These are phyloP conservation scores for Collybia nuda DNA, from an alignment of 768 basidiomycete species.

Conservation along the genomic window DNA sequence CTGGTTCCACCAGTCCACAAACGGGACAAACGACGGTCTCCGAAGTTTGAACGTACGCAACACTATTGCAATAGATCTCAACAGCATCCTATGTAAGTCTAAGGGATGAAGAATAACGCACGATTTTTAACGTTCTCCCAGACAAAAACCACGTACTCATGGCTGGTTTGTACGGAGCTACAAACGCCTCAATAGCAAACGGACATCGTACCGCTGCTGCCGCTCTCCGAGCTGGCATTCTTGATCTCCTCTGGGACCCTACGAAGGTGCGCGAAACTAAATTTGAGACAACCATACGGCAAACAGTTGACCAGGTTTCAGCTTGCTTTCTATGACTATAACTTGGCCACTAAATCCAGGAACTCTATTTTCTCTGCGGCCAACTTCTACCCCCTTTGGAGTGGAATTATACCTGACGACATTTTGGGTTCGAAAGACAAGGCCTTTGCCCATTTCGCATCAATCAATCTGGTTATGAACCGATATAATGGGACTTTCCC, in stretches of 20 bases:
- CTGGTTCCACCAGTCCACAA: conserved; percentile 35
- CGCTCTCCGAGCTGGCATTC: conserved; percentile 61
- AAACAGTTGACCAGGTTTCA: conserved; percentile 6
- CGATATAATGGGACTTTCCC: conserved; percentile 89
- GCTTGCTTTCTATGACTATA: conserved; percentile 93
- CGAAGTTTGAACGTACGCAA: conserved; percentile 70
- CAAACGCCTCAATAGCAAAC: conserved; percentile 40
- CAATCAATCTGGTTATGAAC: conserved; percentile 76
- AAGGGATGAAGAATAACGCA: too few species aligned
- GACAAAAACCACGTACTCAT: conserved; percentile 65
- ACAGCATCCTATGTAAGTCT: conserved; percentile 78
- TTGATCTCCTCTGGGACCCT: conserved; percentile 87
- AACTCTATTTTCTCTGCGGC: conserved; percentile 71
- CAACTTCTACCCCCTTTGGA: conserved; percentile 86
- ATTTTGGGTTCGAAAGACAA: conserved; percentile 53
- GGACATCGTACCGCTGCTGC: conserved; percentile 58
- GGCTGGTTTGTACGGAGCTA: conserved; percentile 56
- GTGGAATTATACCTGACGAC: conserved; percentile 77
- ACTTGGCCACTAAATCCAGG: conserved; percentile 64
- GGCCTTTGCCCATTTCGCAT: conserved; percentile 71
- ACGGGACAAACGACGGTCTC: conserved; percentile 51
- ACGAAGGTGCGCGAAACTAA: conserved; percentile 38
- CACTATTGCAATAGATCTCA: conserved; percentile 74
- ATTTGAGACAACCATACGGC: too few species aligned
- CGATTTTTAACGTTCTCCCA: conserved; percentile 19